Evolutionary conservation across 2,329 filamentous ascomycete genomes (phyloP).

Genomic region (Claviceps purpurea): DNA sequence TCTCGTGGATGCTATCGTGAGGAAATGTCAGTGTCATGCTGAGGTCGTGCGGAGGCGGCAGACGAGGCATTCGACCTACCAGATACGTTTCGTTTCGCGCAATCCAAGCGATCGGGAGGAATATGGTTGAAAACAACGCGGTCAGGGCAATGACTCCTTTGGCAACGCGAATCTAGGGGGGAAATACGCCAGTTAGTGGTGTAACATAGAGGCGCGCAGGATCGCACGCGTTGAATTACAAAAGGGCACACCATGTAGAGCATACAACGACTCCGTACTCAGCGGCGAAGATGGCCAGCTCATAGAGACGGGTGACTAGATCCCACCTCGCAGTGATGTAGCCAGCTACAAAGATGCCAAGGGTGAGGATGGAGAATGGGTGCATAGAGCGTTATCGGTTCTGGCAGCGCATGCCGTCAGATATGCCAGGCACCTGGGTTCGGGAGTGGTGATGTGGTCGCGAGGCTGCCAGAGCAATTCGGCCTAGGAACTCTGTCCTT

Average conservation of each 20-base stretch:
- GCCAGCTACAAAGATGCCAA: slow-evolving; percentile 97
- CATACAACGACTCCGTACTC: slow-evolving; percentile 90
- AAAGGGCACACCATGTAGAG: neutral
- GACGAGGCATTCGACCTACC: slow-evolving; percentile 37
- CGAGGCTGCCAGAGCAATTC: slow-evolving; percentile 1
- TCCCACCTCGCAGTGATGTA: slow-evolving; percentile 99
- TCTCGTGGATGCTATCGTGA: slow-evolving; percentile 62
- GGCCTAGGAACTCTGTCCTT: neutral
- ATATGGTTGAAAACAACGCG: slow-evolving; percentile 68
- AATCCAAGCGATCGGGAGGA: slow-evolving; percentile 72
- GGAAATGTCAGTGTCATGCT: neutral
- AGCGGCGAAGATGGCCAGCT: slow-evolving; percentile 94
- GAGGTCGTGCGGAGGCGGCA: neutral
- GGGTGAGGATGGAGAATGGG: slow-evolving; percentile 89
- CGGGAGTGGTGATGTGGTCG: slow-evolving; percentile 1
- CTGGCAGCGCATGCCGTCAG: slow-evolving; percentile 30
- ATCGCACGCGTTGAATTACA: neutral
- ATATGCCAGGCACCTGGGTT: slow-evolving; percentile 1
- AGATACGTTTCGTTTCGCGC: slow-evolving; percentile 66
- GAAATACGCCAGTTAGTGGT: slow-evolving; percentile 3
- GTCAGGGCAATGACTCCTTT: slow-evolving; percentile 78
- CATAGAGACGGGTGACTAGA: slow-evolving; percentile 90
- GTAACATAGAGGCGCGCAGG: neutral
- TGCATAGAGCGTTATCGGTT: slow-evolving; percentile 59
- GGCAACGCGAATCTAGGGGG: slow-evolving; percentile 58